Evolutionary conservation across 1,139 yeast species (phyloP), one percentile per base, ranked within the genome.

Genomic region (Magnusiomyces ingens): DNA sequence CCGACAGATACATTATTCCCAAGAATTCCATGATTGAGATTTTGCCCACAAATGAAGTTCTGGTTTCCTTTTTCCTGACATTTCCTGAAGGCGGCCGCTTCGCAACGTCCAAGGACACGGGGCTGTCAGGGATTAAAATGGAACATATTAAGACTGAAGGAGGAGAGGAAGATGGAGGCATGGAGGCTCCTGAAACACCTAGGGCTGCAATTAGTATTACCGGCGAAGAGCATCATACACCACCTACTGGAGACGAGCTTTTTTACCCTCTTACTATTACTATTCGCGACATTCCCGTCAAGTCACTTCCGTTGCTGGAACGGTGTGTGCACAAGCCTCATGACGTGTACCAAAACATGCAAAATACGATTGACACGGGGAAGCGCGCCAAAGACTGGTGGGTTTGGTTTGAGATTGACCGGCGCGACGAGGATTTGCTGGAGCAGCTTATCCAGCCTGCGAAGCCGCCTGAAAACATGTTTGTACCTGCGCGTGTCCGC

Each of bases 371-470:
- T 56, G 72, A 74, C 13, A 72, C 71, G 17, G 96, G 96, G 0
- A 75, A 74, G 0, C 75, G 93, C 53, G 71, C 82, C 5, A 72
- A 84, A 6, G 79, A 79, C 40, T 80, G 80, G 63, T 79, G 85
- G 64, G 73, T 88, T 40, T 90, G 96, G 96, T 87, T 84, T 62
- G 89, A 87, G 62, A 76, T 90, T 19, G 96, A 89, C 67, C 93
- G 90, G 3, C 78, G 80, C 51, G 82, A 85, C 57, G 93, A 85
- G 63, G 89, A 82, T 56, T 57, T 69, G 18, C 51, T 61, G 38
- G 70, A 66, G 45, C 52, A 60, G 12, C 57, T 69, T 21, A 63
- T 63, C 45, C 59, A 61, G 52, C 64, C 63, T 1, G 66, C 67
- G 1, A 57, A 55, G 37, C 64, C 63, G 17, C 68, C 70, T 10